phyloP scores from a whole-genome alignment of 2,329 filamentous ascomycete genomes.

The Gyromitra esculenta region DNA sequence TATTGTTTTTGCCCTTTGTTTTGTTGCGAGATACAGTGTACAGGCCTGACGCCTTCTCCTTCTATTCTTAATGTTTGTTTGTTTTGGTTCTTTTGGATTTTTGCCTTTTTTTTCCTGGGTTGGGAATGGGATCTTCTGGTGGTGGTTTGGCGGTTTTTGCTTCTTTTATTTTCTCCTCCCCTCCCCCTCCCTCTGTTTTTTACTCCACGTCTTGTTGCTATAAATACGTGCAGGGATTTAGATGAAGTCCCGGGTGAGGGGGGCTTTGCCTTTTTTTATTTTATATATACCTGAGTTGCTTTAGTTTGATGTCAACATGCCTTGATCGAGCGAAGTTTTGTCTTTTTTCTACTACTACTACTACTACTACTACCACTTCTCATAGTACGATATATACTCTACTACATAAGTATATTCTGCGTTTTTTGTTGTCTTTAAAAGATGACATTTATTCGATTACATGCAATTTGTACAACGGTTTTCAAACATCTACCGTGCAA shows the following conservation, averaged over 20 bases:
- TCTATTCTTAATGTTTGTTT: conserved; percentile 49
- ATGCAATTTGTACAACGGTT: neutral
- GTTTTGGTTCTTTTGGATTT: conserved; percentile 20
- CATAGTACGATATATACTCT: conserved; percentile 31
- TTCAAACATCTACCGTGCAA: neutral
- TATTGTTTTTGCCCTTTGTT: conserved; percentile 9
- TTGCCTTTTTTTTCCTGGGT: conserved; percentile 28
- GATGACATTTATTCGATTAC: neutral
- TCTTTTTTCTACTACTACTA: neutral
- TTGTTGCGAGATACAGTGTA: conserved; percentile 35
- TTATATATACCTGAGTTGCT: neutral
- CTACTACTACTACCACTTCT: neutral
- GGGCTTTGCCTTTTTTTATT: neutral
- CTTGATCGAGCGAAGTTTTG: conserved; percentile 12
- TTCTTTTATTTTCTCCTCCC: conserved; percentile 9
- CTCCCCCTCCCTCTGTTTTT: neutral
- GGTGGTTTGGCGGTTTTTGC: conserved; percentile 19
- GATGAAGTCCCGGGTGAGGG: neutral
- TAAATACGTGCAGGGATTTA: neutral
- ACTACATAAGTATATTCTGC: conserved; percentile 15
- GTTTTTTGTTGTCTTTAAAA: conserved; percentile 1
- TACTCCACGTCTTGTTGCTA: conserved; percentile 11
- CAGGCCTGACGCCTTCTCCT: conserved; percentile 37
- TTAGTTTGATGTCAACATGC: conserved; percentile 22
- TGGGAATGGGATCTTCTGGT: conserved; percentile 20